Evolutionary conservation across 2,329 filamentous ascomycete genomes (phyloP), one percentile per base, ranked within the genome.

Genomic region (Xylaria sp.): DNA sequence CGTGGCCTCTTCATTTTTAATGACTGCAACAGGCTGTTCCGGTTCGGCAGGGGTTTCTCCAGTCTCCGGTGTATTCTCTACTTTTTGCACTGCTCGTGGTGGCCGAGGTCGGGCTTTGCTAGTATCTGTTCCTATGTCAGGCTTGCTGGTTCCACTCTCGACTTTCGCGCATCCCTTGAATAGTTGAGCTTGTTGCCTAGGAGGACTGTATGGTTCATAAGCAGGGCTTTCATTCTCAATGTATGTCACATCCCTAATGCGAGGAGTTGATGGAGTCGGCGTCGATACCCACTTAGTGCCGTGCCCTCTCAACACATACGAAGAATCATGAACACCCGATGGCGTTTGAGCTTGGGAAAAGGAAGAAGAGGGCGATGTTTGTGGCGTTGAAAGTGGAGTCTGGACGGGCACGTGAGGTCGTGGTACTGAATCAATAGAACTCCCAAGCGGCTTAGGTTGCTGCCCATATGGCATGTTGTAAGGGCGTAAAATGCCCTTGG

Each of bases 1-100:
- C 3, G 84, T 87, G 5, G 77, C 76, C 47, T 76, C 82, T 70
- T 88, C 84, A 60, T 84, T 75, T 75, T 88, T 87, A 57, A 87
- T 79, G 56, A 70, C 76, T n/a, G 73, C 72, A 16, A 70, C 69
- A 9, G 71, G 59, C 50, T 72, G 73, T 50, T 75, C 72, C 44
- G 74, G 71, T 55, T 83, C 80, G 55, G 76, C 67, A 13, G 77
- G 74, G 39, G 76, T 69, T 63, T 83, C 81, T 61, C 82, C 80
- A 2, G 76, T 71, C 60, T 79, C 77, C 13, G 77, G 79, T 18
- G 61, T 51, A 53, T 62, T 55, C 30, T 66, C 61, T 16, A 68
- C 65, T 56, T 73, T 76, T 54, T 76, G 75, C 10, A 70, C 64
- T 49, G 67, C 71, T 30, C 75, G 76, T 13, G 75, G 67, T 11